Evolutionary conservation across 176 grass and related monocot genomes (phyloP), one percentile per base, ranked within the genome.

Genomic region (Aegilops tauschii): DNA sequence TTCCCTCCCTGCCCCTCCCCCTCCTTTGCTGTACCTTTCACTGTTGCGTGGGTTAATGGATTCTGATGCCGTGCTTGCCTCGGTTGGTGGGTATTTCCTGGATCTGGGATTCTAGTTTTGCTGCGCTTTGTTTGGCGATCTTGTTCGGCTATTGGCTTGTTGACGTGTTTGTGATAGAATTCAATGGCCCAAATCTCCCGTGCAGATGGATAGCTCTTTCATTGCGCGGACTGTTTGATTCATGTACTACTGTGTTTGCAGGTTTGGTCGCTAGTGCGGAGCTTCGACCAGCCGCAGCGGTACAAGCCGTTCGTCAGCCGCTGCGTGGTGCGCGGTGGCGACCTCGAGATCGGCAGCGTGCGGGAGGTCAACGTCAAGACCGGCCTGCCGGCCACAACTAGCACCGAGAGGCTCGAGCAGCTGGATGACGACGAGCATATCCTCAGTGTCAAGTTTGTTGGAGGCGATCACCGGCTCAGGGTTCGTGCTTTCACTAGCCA

Each of bases 181-280:
- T 34, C 6, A 84, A 78, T 78, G 54, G 11, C 62, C 25, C 16
- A 23, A 63, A 58, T 20, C 54, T 5, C 32, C 59, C 30, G 69
- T 37, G 69, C 45, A 59, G 66, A 61, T 69, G 20, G 61, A 63
- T 73, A 31, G 35, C 4, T n/a, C 11, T 34, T 61, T 65, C 82
- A 25, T 58, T n/a, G 5, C 3, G 73, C 73, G 4, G 37, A 17
- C 52, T 31, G 71, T 76, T 37, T 20, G 84, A 59, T 75, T 75
- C 56, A 81, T 40, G 18, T 29, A 12, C 39, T 16, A 61, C 28
- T 87, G 44, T 39, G 64, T 74, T 85, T 42, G 81, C 83, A 97
- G 95, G 95, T 97, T 23, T 97, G 95, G 95, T 93, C 91, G 29
- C 78, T 97, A 28, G 91, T 95, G 72, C 86, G 95, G 65, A 97